Base-by-base conservation (phyloP, 2,329 filamentous ascomycete species). In the Colletotrichum musicola region DNA sequence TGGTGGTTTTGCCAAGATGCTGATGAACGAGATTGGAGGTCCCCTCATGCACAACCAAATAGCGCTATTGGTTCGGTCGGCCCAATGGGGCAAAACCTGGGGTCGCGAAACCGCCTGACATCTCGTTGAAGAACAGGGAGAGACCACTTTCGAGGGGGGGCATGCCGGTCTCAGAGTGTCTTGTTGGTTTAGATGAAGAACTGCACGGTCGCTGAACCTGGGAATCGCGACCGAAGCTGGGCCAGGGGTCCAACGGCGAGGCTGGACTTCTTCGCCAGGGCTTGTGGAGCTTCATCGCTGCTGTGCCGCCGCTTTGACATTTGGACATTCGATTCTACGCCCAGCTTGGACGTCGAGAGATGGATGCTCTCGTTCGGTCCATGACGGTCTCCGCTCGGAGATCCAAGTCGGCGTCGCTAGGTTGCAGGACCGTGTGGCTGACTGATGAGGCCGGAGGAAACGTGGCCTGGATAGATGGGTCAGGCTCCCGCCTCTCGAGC, bases 51-150 rank as follows among this genome's bases (percentile, higher is more conserved):
- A 55, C 22, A 20, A 42, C n/a, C 27, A 47, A 40, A 50, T 35
- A 42, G 30, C 63, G 58, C 58, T 56, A 62, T 66, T 66, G 63
- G 42, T 54, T 62, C 58, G 57, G 58, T 66, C 50, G 58, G 57
- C 63, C 42, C 5, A 38, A 66, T 30, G 14, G 56, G 63, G 58
- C 20, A 55, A 62, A 30, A 40, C 13, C 27, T 13, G 46, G 13
- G 35, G n/a, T 42, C n/a, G 50, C 40, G n/a, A 16, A 27, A 12
- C 13, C 49, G 40, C 30, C 13, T 42, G 30, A 50, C 42, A 44
- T 30, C 2, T n/a, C 16, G 35, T 14, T 54, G 49, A 42, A 44
- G 50, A 49, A 55, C 16, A 35, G 27, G 27, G 27, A 30, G 27
- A 30, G 30, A n/a, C 20, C 40, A 42, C 14, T 30, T 62, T n/a